Percentiles rank a stretch among this genome's conserved stretches.
Conservation (phyloP, 768 basidiomycete species). For the Mycena epipterygia region DNA sequence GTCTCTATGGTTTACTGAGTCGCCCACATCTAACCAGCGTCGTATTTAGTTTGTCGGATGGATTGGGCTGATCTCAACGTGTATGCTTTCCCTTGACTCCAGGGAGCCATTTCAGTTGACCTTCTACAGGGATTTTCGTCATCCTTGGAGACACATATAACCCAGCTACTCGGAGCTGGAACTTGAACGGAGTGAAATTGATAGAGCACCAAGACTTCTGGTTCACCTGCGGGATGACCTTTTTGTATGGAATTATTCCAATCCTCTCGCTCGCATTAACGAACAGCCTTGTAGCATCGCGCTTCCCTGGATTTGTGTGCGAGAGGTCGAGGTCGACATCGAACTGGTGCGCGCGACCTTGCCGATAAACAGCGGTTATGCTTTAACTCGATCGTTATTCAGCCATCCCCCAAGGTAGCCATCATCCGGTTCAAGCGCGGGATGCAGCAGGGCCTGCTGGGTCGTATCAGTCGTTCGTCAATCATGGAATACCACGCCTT, state of each 20-base stretch:
- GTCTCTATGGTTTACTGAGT: neutral
- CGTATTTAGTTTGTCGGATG: constrained; percentile 72
- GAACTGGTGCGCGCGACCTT: constrained; percentile 69
- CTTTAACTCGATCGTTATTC: constrained; percentile 28
- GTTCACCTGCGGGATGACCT: constrained; percentile 80
- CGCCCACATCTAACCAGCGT: neutral
- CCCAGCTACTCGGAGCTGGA: constrained; percentile 67
- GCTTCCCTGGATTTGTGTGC: constrained; percentile 82
- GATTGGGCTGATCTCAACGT: constrained; percentile 68
- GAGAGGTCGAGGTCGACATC: constrained; percentile 80
- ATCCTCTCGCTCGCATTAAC: constrained; percentile 6
- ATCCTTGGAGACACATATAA: constrained; percentile 77
- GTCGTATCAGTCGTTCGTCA: constrained; percentile 78
- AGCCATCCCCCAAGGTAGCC: constrained; percentile 87
- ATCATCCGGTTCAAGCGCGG: constrained; percentile 85
- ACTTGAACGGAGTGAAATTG: constrained; percentile 65
- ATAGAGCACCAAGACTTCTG: constrained; percentile 83
- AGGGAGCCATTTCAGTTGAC: neutral
- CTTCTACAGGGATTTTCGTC: constrained; percentile 69
- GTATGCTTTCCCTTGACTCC: constrained; percentile 40
- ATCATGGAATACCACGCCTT: constrained; percentile 90
- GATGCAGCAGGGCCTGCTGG: constrained; percentile 87
- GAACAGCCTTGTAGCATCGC: constrained; percentile 61
- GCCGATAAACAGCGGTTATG: neutral
- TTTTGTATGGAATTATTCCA: constrained; percentile 63